Base-by-base conservation (phyloP, 139 green algal genomes). In the Tetraselmis striata region DNA sequence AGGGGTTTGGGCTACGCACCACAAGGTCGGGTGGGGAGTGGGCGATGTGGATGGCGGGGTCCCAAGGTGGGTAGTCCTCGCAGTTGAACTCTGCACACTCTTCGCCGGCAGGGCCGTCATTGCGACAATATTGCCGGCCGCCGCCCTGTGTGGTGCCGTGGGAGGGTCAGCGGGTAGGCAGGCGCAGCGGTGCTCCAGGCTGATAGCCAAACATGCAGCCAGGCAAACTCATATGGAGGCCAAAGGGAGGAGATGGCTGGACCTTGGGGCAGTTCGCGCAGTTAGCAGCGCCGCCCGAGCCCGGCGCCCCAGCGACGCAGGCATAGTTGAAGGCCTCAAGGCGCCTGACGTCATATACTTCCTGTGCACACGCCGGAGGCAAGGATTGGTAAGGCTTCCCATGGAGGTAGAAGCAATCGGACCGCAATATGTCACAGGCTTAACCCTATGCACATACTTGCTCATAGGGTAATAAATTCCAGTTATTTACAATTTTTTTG, bases 1-100 rank as follows among this genome's bases (percentile, higher is more conserved):
- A n/a, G n/a, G n/a, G n/a, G n/a, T n/a, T n/a, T n/a, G n/a, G n/a
- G n/a, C n/a, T n/a, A n/a, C n/a, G n/a, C n/a, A n/a, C 45, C 45
- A 67, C 45, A 67, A 67, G 45, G 67, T 59, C 45, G 22, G 67
- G 59, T 23, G 80, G 80, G 2, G 58, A 67, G 59, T 84, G 80
- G 2, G 80, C 58, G 2, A 84, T 29, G 81, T 84, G 28, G 22
- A 76, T 26, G 45, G 5, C 18, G 45, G 5, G 5, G 31, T 82
- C 58, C 81, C 81, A 84, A n/a, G 31, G 28, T 1, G 81, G 81
- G 76, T 84, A 84, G 75, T 80, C 81, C 23, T 81, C 81, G 31
- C 81, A 84, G 75, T 76, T 81, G 81, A 84, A 84, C 75, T 84
- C 81, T 18, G 11, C 45, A 67, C 45, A 67, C 45, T 67, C 45